phyloP scores from a whole-genome alignment of 1,139 yeast species.

The Maudiozyma humilis region DNA sequence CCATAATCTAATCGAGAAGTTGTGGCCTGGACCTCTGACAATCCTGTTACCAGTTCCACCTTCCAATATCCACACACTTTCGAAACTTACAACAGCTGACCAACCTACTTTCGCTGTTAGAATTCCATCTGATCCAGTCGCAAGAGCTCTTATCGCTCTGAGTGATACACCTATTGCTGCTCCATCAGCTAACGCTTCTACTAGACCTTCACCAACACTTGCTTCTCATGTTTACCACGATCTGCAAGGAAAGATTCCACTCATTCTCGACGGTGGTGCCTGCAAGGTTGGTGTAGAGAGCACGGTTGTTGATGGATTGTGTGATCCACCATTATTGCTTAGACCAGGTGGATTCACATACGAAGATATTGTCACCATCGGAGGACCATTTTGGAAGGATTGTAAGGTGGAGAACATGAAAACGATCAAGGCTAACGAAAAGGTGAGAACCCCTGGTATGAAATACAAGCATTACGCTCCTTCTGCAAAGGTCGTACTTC shows the following conservation, averaged over 20 bases:
- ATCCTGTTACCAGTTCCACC: constrained; percentile 62
- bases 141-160: constrained; percentile 81
- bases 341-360: constrained; percentile 91
- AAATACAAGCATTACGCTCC: constrained; percentile 95
- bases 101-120: constrained; percentile 89
- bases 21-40: constrained; percentile 97
- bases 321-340: constrained; percentile 73
- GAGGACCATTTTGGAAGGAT: constrained; percentile 60
- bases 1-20: constrained; percentile 48
- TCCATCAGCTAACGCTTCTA: constrained; percentile 94
- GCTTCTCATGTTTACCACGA: constrained; percentile 83
- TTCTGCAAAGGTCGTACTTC: constrained; percentile 69
- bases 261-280: constrained; percentile 82
- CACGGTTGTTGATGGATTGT: constrained; percentile 86
- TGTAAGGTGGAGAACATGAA: constrained; percentile 53
- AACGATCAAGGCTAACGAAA: constrained; percentile 55
- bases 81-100: constrained; percentile 71
- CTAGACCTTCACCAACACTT: constrained; percentile 84
- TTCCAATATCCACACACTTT: constrained; percentile 41
- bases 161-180: constrained; percentile 92
- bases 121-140: constrained; percentile 78
- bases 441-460: constrained; percentile 95
- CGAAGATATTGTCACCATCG: constrained; percentile 57
- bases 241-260: constrained; percentile 69
- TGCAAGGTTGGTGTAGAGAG: constrained; percentile 90